Percentiles rank a stretch among this genome's conserved stretches.
Conservation (phyloP, 2,329 filamentous ascomycete genomes). For the Byssothecium circinans region DNA sequence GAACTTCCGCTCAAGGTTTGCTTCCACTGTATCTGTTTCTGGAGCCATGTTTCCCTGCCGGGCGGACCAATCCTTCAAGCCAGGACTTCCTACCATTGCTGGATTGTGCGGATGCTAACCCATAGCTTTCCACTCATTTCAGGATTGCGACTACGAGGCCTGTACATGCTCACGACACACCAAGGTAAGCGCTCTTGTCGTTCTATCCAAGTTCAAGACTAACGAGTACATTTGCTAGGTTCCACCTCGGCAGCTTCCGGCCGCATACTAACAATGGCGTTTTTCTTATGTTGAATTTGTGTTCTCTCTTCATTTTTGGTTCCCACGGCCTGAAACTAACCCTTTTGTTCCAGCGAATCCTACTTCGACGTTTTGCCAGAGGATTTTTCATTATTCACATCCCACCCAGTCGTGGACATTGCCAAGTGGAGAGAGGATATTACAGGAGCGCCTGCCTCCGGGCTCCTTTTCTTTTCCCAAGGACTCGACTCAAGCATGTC, state of each 20-base stretch:
- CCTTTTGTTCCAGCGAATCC: conserved; percentile 42
- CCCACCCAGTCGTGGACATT: conserved; percentile 38
- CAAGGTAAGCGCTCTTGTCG: too few relatives aligned
- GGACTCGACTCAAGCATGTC: conserved; percentile 1
- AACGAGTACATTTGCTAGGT: neutral
- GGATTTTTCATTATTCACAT: conserved; percentile 34
- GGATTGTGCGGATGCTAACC: conserved; percentile 1
- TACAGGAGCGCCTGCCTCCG: conserved; percentile 34
- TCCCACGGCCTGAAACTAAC: conserved; percentile 35
- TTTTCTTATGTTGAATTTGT: conserved; percentile 31
- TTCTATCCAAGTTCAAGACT: neutral
- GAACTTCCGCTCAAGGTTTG: conserved; percentile 14
- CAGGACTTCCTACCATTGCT: conserved; percentile 2
- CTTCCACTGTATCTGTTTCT: conserved; percentile 16
- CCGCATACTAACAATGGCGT: conserved; percentile 42
- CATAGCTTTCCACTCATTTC: neutral
- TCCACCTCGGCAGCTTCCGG: neutral
- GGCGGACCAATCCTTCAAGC: conserved; percentile 3
- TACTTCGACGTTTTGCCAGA: conserved; percentile 41
- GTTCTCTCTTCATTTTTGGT: conserved; percentile 7
- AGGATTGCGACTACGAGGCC: neutral
- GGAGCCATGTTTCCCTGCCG: conserved; percentile 7
- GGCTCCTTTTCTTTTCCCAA: conserved; percentile 12
- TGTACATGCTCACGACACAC: neutral
- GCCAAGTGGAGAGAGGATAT: conserved; percentile 47